Evolutionary conservation across 768 basidiomycete species (phyloP).

Genomic region (Hygrophoropsis aurantiaca): DNA sequence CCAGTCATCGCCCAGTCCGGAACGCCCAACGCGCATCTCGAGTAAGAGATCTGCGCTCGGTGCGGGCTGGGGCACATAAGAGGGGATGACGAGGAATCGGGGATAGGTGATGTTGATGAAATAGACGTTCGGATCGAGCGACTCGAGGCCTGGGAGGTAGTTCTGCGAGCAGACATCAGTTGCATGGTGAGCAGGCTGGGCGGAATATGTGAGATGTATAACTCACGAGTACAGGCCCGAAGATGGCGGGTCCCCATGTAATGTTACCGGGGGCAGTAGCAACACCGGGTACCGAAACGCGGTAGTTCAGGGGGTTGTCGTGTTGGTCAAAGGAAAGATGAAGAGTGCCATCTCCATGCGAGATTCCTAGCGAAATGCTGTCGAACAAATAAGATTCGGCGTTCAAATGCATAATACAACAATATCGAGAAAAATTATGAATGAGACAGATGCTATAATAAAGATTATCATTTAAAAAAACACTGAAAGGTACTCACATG

Average conservation of each 20-base stretch:
- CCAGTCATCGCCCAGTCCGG: conserved; percentile 39
- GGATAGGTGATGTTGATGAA: conserved; percentile 40
- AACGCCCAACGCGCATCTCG: conserved; percentile 34
- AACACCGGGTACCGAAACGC: conserved; percentile 27
- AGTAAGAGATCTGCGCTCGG: conserved; percentile 29
- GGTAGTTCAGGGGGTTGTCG: conserved; percentile 34
- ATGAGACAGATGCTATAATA: no score
- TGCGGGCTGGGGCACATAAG: background rate
- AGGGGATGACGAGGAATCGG: conserved; percentile 24
- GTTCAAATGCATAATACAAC: background rate
- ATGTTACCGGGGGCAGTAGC: conserved; percentile 25
- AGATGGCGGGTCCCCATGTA: conserved; percentile 24
- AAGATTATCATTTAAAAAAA: no score
- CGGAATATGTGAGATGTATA: background rate
- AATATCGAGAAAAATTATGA: no score
- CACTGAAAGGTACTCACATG: no score
- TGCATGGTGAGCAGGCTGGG: background rate
- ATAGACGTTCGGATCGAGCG: conserved; percentile 26
- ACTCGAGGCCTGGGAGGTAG: conserved; percentile 32
- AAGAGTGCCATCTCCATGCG: conserved; percentile 34
- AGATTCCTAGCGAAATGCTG: conserved; percentile 37
- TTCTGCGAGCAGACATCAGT: conserved; percentile 19
- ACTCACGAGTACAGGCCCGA: conserved; percentile 25
- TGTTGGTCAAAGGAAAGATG: conserved; percentile 38
- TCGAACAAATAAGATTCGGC: background rate